Evolutionary conservation across 1,139 yeast species (phyloP), one percentile per base, ranked within the genome.

Genomic region (Sugiyamaella paludigena): DNA sequence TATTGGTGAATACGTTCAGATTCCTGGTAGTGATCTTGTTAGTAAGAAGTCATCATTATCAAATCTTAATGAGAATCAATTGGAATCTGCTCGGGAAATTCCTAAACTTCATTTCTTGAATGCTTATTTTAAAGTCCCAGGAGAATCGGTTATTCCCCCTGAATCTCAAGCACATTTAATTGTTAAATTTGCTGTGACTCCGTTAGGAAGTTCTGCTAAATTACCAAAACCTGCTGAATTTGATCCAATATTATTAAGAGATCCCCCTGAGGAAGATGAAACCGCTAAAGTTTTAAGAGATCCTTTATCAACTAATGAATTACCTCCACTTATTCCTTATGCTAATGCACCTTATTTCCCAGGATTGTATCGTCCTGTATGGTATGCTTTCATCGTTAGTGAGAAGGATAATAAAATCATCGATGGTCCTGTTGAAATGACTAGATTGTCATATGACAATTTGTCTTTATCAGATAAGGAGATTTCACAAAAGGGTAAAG

Each of bases 61-160:
- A 5, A 19, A 19, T 19, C 30, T 40, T 26, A 16, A 40, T 26
- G 10, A 38, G 7, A 45, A 45, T n/a, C 47, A 55, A 16, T 53
- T 57, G 11, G 49, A 51, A 27, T 49, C 40, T 29, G 45, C 37
- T 40, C 28, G 41, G 19, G 27, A 51, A 40, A 48, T 51, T 48
- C 97, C 98, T 37, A 71, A 75, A 40, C 70, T 92, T 50, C 81
- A 86, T 59, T 72, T 91, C 16, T 58, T 89, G 38, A 80, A 80
- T 47, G 83, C 95, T 40, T 80, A 78, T 50, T 88, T 91, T 69
- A 78, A 80, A 55, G 96, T 91, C 38, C 95, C 96, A 2, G 98
- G 98, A 34, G 98, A 91, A 71, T 68, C 72, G 27, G 73, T 75
- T 32, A 85, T 92, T 10, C 79, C 95, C 2, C 95, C 97, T 32